Conservation (phyloP, 1,284 basidiomycete genomes). For the Melampsora occidentalis region DNA sequence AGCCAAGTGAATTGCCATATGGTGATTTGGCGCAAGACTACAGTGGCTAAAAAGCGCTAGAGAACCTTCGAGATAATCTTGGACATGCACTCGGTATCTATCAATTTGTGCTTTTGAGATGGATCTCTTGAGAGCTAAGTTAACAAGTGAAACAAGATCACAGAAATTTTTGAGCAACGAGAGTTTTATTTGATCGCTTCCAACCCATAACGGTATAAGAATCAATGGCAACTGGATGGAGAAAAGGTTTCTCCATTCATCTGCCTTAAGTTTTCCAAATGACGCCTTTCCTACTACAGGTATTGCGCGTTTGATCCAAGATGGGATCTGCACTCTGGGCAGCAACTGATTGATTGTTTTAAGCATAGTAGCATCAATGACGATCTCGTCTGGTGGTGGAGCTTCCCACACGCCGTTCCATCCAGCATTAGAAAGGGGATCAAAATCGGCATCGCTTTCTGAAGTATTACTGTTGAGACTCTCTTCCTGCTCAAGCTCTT, state of each 20-base stretch:
- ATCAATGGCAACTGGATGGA: neutral
- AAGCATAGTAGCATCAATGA: neutral
- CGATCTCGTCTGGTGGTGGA: neutral
- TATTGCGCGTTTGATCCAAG: neutral
- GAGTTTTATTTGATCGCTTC: neutral
- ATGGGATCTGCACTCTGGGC: neutral
- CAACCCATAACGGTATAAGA: neutral
- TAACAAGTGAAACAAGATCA: constrained; percentile 6
- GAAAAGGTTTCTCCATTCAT: neutral
- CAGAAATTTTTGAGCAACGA: neutral
- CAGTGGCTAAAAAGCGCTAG: neutral
- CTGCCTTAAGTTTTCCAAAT: neutral
- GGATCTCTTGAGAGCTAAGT: constrained; percentile 10
- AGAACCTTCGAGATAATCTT: neutral
- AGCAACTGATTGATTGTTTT: neutral
- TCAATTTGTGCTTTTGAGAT: neutral
- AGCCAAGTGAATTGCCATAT: constrained; percentile 25
- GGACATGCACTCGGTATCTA: neutral
- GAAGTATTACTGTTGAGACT: neutral
- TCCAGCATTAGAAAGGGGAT: neutral
- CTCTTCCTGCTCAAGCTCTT: too few species aligned
- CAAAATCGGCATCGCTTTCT: neutral
- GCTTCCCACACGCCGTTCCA: neutral
- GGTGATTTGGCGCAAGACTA: constrained; percentile 18
- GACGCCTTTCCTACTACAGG: neutral